Evolutionary conservation across 2,329 filamentous ascomycete species (phyloP), one percentile per base, ranked within the genome.

Genomic region (Sporothrix mexicana): DNA sequence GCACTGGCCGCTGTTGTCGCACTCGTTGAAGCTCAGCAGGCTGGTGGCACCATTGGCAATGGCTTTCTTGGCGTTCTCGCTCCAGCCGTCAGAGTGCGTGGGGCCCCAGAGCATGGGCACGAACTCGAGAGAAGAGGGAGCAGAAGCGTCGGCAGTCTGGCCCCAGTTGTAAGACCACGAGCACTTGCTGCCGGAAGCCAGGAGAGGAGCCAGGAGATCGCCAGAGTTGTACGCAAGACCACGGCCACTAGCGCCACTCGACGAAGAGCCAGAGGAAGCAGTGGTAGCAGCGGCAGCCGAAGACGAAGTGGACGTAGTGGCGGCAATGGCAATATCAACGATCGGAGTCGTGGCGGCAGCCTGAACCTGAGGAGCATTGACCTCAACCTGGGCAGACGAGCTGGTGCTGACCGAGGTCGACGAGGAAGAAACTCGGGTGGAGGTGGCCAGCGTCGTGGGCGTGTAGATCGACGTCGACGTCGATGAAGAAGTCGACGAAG

Each of bases 81-180:
- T 76, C 89, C 90, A 93, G 77, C 78, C 79, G 71, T 77, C 72
- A 72, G 84, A 84, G 79, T 87, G 84, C 13, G 80, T 10, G 78
- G 84, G 80, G 70, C 87, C 86, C 90, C 88, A 93, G 66, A 93
- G 87, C 82, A 89, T 92, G 75, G 92, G 92, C 71, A 92, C 85
- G 82, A 85, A 94, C 78, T 86, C 83, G 77, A 90, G 78, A 68
- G 78, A 79, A 23, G 77, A 73, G 70, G 85, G 78, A 10, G 85
- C 82, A 53, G 83, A 82, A 73, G 82, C 80, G 66, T 83, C 77
- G 12, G 75, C 71, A 1, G 30, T 75, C 64, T 85, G 84, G 61
- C 82, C 89, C 91, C 91, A 93, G 87, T 92, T 92, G 85, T 92
- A 92, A 66, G 82, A 86, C 88, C 91, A 93, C 55, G 82, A 81